phyloP scores from a whole-genome alignment of 371 early-diverging fungal species.

The Haplosporangium sp. region DNA sequence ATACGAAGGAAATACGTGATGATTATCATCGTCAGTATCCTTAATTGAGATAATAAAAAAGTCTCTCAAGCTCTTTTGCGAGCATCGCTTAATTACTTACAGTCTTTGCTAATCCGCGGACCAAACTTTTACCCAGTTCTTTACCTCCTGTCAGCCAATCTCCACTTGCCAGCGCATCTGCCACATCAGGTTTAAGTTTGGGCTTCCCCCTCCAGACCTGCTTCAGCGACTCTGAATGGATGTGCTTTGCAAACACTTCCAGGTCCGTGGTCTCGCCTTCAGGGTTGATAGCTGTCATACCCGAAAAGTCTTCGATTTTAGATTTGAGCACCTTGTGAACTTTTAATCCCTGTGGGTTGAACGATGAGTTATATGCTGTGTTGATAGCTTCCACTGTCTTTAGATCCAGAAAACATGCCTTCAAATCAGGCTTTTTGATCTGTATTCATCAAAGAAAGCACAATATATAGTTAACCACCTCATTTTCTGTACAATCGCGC shows the following conservation, averaged over 20 bases:
- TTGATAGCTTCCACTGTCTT: constrained; percentile 43
- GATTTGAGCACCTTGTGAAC: constrained; percentile 70
- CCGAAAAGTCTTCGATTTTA: constrained; percentile 73
- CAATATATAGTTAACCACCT: too few species aligned
- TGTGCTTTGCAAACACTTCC: constrained; percentile 69
- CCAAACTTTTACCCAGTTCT: constrained; percentile 52
- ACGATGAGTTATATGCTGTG: constrained; percentile 44
- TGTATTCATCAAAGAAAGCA: not conserved
- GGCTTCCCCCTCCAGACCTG: constrained; percentile 70
- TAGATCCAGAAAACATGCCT: constrained; percentile 28
- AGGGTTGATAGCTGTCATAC: constrained; percentile 61
- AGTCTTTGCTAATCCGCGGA: constrained; percentile 51
- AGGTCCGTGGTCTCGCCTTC: constrained; percentile 66
- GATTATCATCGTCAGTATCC: too few species aligned
- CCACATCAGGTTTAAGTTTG: constrained; percentile 56
- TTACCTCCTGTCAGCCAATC: constrained; percentile 59
- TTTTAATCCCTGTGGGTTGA: constrained; percentile 58
- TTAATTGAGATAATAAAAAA: not conserved
- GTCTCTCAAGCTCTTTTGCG: not conserved
- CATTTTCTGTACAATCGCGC: not conserved
- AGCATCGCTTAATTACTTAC: not conserved
- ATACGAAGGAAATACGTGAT: not conserved
- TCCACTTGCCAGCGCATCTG: constrained; percentile 49
- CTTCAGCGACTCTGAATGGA: constrained; percentile 66
- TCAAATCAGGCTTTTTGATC: constrained; percentile 45